Conservation (phyloP, 441 rosid species). For the Mallotus repandus region DNA sequence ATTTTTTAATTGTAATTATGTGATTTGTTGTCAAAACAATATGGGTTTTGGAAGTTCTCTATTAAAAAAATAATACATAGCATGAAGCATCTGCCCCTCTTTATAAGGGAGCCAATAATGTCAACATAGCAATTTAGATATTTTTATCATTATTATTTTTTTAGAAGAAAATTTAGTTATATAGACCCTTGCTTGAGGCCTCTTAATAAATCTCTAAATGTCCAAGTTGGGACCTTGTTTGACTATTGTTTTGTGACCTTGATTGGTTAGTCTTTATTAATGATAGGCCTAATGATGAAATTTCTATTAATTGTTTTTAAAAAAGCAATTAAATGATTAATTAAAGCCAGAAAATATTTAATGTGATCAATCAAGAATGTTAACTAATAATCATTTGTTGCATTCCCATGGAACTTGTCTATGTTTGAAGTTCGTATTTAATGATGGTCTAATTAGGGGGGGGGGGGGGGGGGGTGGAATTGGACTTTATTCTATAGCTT, state of each 20-base stretch:
- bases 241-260: slow-evolving; percentile 11
- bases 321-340: too few relatives aligned
- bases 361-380: not conserved
- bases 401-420: not conserved
- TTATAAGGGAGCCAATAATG: slow-evolving; percentile 2
- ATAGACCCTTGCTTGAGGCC: not conserved
- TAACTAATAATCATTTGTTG: too few relatives aligned
- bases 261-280: not conserved
- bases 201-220: not conserved
- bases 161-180: not conserved
- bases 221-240: slow-evolving; percentile 14
- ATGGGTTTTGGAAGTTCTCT: not conserved
- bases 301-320: not conserved
- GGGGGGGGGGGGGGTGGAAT: not conserved
- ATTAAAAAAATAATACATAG: not conserved
- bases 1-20: not conserved
- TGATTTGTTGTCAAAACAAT: slow-evolving; percentile 3
- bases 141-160: not conserved
- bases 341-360: not conserved
- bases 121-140: slow-evolving; percentile 7
- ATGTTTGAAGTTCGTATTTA: not conserved
- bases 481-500: not conserved
- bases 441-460: not conserved
- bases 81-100: not conserved
- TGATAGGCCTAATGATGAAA: not conserved